Conservation (phyloP, 495 filamentous ascomycete species). For the Achaetomiella virescens region DNA sequence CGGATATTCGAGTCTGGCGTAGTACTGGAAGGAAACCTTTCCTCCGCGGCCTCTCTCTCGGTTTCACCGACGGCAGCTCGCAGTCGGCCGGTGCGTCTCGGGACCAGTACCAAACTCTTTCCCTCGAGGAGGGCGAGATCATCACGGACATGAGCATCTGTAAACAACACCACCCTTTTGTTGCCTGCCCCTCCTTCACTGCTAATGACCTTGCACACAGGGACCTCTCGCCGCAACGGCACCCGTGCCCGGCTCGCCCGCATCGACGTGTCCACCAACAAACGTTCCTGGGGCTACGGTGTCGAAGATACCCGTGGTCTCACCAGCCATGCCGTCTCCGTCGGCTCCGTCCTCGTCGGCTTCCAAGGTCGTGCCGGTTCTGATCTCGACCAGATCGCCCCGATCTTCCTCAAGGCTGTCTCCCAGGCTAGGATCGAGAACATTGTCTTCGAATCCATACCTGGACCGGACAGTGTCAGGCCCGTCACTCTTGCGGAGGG, state of each 20-base stretch:
- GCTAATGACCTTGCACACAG: neutral
- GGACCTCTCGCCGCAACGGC: too few species aligned
- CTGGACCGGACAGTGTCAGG: neutral
- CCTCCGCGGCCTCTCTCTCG: too few species aligned
- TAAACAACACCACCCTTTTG: neutral
- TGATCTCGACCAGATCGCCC: neutral
- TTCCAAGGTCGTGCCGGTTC: slow-evolving; percentile 2
- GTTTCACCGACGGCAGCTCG: too few species aligned
- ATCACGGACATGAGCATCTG: too few species aligned
- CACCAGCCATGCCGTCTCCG: neutral
- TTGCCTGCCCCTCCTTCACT: neutral
- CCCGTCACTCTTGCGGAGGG: slow-evolving; percentile 1
- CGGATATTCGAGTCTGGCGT: too few species aligned
- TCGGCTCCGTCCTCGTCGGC: slow-evolving; percentile 4
- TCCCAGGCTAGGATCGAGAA: neutral
- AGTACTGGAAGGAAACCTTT: too few species aligned
- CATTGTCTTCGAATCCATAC: neutral
- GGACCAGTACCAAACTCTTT: too few species aligned
- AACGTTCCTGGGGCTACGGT: slow-evolving; percentile 1
- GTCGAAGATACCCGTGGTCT: neutral
- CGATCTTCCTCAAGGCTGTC: neutral
- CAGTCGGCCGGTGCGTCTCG: too few species aligned
- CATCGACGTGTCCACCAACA: neutral
- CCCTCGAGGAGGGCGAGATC: too few species aligned
- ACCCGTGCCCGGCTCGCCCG: neutral